A percentile compares a stretch with the other conserved stretches of the same genome.
Evolutionary conservation across 176 grass and related monocot genomes (phyloP).

Genomic region (Triticum monococcum): DNA sequence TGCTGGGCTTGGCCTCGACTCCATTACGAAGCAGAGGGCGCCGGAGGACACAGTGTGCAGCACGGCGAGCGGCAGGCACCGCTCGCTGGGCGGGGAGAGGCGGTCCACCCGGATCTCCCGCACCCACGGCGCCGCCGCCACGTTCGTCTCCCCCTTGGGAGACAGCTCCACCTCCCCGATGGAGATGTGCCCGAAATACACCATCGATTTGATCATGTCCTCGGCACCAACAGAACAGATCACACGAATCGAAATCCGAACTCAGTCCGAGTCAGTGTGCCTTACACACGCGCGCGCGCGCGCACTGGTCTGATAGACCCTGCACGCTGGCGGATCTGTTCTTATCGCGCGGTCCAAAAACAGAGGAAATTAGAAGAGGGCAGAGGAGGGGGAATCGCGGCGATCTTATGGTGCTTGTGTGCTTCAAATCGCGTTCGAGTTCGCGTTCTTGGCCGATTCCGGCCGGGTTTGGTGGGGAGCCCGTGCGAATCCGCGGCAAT

Average conservation of each 20-base stretch:
- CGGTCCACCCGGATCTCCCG: constrained; percentile 68
- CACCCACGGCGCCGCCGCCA: constrained; percentile 33
- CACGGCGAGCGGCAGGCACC: constrained; percentile 70
- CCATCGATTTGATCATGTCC: constrained; percentile 70
- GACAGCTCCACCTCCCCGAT: constrained; percentile 70
- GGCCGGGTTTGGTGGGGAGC: constrained; percentile 7
- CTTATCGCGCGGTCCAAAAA: constrained; percentile 8
- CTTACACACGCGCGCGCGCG: background rate
- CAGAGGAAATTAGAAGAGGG: background rate
- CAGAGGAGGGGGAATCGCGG: background rate
- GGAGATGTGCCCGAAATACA: constrained; percentile 62
- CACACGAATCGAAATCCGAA: constrained; percentile 12
- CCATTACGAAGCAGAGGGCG: constrained; percentile 63
- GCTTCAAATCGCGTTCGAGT: constrained; percentile 35
- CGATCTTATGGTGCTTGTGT: constrained; percentile 12
- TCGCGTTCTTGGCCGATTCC: constrained; percentile 24
- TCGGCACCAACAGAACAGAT: constrained; percentile 17
- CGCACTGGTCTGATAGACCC: constrained; percentile 15
- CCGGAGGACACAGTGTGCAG: constrained; percentile 52
- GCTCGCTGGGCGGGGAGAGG: constrained; percentile 59
- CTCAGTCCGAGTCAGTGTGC: constrained; percentile 16
- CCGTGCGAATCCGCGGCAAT: constrained; percentile 27
- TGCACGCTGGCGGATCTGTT: constrained; percentile 38
- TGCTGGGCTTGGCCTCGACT: constrained; percentile 37
- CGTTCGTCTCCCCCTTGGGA: constrained; percentile 54